Evolutionary conservation across 2,329 filamentous ascomycete genomes (phyloP).

Genomic region (Scortechinia acanthostroma): DNA sequence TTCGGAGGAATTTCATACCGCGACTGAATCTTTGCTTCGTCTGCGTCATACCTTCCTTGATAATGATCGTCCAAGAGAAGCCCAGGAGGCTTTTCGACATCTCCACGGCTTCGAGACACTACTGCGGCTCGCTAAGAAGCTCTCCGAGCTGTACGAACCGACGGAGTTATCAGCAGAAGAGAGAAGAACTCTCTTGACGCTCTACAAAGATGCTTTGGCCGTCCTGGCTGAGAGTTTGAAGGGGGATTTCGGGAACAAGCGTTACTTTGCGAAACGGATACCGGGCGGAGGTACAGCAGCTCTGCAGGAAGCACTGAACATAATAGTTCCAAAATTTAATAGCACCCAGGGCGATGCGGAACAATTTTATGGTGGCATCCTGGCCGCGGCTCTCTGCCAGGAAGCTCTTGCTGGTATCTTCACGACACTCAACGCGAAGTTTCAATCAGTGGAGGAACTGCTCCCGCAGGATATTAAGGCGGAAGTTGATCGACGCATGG

Average conservation of each 20-base stretch:
- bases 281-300: constrained; percentile 73
- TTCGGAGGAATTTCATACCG: constrained; percentile 30
- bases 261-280: constrained; percentile 75
- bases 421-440: constrained; percentile 66
- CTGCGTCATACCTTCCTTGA: constrained; percentile 58
- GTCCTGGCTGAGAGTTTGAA: constrained; percentile 71
- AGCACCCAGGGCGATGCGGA: constrained; percentile 43
- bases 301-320: constrained; percentile 66
- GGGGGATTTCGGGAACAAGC: constrained; percentile 76
- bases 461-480: background rate
- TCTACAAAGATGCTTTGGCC: constrained; percentile 66
- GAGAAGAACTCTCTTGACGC: constrained; percentile 56
- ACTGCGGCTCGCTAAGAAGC: constrained; percentile 60
- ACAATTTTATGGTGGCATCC: constrained; percentile 60
- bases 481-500: background rate
- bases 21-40: constrained; percentile 50
- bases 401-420: constrained; percentile 73
- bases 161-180: constrained; percentile 51
- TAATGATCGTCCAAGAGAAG: constrained; percentile 31
- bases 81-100: constrained; percentile 77
- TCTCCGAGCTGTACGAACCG: constrained; percentile 73
- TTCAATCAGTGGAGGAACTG: constrained; percentile 23
- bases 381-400: constrained; percentile 79
- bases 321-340: constrained; percentile 40
- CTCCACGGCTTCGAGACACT: constrained; percentile 72